Evolutionary conservation across 75 land plant species (phyloP).

Genomic region (Isoetes taiwanensis): DNA sequence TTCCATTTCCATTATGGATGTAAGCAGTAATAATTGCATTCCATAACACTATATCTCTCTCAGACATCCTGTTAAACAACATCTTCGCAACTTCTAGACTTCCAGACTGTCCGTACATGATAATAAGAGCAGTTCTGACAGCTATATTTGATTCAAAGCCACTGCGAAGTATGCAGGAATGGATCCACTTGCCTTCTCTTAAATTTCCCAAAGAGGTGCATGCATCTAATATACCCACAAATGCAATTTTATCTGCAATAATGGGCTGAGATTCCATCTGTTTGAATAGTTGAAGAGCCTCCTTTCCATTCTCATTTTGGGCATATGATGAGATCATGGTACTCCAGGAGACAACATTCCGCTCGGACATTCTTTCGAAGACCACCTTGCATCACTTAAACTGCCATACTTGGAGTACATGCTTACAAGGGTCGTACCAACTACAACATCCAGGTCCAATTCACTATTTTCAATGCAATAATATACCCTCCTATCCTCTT

Average conservation of each 20-base stretch:
- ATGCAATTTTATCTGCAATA: slow-evolving; percentile 25
- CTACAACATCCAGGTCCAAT: slow-evolving; percentile 15
- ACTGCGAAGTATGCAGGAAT: too few species aligned
- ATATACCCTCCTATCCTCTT: too few species aligned
- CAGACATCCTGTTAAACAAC: slow-evolving; percentile 7
- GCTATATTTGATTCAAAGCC: too few species aligned
- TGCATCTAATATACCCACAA: slow-evolving; percentile 29
- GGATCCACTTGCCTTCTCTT: slow-evolving; percentile 13
- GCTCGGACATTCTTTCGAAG: slow-evolving; percentile 30
- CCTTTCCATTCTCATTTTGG: slow-evolving; percentile 1
- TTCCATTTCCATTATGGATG: too few species aligned
- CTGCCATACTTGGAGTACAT: slow-evolving; percentile 25
- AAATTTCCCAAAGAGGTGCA: slow-evolving; percentile 24
- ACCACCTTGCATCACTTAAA: slow-evolving; percentile 26
- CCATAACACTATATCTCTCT: slow-evolving; percentile 28
- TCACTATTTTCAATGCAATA: background rate
- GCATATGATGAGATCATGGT: slow-evolving; percentile 26
- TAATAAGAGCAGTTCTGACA: slow-evolving; percentile 30
- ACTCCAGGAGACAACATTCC: slow-evolving; percentile 38
- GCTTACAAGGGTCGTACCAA: slow-evolving; percentile 15
- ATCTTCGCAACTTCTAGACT: slow-evolving; percentile 16
- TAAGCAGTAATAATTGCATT: slow-evolving; percentile 31
- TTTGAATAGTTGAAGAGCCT: slow-evolving; percentile 18
- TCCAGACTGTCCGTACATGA: slow-evolving; percentile 38
- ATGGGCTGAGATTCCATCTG: slow-evolving; percentile 25